Conservation (phyloP, 31 red algal species). For the Porphyra umbilicalis region DNA sequence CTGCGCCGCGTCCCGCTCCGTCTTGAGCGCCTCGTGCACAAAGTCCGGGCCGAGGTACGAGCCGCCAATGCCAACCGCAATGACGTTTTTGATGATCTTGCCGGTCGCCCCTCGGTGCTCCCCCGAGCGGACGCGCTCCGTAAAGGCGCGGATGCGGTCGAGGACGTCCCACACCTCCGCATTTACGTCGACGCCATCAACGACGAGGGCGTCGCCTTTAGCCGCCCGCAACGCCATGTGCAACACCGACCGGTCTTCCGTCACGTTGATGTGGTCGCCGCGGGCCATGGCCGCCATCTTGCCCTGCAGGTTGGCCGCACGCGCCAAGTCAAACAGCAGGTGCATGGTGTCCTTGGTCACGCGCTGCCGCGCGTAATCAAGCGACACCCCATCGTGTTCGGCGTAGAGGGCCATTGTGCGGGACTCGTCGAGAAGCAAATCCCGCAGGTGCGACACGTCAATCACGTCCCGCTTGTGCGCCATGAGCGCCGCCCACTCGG, state of each 20-base stretch:
- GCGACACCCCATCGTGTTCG: constrained; percentile 27
- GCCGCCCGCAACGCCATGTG: constrained; percentile 92
- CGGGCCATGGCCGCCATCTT: constrained; percentile 80
- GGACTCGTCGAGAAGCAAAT: constrained; percentile 54
- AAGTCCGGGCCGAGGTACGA: constrained; percentile 94
- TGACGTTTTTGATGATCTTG: constrained; percentile 70
- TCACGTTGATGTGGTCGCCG: constrained; percentile 79
- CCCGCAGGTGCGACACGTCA: constrained; percentile 55
- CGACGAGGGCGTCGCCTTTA: constrained; percentile 5
- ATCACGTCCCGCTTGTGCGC: constrained; percentile 54
- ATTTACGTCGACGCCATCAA: constrained; percentile 57
- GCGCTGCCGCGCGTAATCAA: constrained; percentile 82
- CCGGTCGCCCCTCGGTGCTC: constrained; percentile 79
- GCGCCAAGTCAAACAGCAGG: constrained; percentile 26
- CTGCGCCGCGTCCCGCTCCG: constrained; percentile 20
- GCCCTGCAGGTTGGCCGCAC: constrained; percentile 9
- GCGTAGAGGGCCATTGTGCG: constrained; percentile 19
- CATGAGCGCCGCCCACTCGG: constrained; percentile 62
- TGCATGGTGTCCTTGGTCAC: constrained; percentile 37
- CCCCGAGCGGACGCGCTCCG: constrained; percentile 50
- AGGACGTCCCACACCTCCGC: constrained; percentile 65
- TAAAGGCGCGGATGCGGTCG: constrained; percentile 36
- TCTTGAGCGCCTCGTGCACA: constrained; percentile 74
- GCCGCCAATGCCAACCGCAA: constrained; percentile 94
- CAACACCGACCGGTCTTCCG: constrained; percentile 79